A percentile compares a stretch with the other conserved stretches of the same genome.
Conservation (phyloP, 192 early-diverging fungal species). For the Coemansia sp. region DNA sequence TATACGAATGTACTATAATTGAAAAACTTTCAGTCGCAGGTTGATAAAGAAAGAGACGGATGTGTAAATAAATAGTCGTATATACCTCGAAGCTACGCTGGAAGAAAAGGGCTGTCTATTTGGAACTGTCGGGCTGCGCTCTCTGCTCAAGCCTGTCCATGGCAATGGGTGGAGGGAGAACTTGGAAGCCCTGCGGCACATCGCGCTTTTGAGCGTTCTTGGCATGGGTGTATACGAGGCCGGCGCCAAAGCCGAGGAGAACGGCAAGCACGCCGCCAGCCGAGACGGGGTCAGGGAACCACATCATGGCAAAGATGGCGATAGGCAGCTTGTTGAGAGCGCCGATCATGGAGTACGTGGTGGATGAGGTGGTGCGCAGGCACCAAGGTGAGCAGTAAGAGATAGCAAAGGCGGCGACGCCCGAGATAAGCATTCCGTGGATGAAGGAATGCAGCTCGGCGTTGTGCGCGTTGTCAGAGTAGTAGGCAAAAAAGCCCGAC, state of each 20-base stretch:
- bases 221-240: conserved; percentile 70
- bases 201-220: conserved; percentile 63
- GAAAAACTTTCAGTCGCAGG: no score
- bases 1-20: background rate
- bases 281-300: conserved; percentile 86
- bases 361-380: conserved; percentile 63
- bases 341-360: conserved; percentile 95
- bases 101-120: conserved; percentile 17
- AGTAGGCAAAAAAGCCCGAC: conserved; percentile 51
- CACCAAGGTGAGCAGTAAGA: conserved; percentile 72
- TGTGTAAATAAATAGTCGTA: background rate
- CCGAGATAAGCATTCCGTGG: conserved; percentile 72
- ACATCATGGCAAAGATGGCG: conserved; percentile 90
- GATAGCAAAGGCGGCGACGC: conserved; percentile 85
- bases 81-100: background rate
- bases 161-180: conserved; percentile 45
- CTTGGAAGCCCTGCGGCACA: conserved; percentile 44
- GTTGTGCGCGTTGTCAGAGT: conserved; percentile 53
- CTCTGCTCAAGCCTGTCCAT: conserved; percentile 41
- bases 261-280: conserved; percentile 83
- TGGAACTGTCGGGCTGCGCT: conserved; percentile 2
- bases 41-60: no score
- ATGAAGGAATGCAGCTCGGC: conserved; percentile 63
- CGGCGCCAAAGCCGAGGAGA: conserved; percentile 76
- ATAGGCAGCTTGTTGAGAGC: conserved; percentile 98